These are phyloP conservation scores for Xylaria scruposa DNA, from an alignment of 495 filamentous ascomycete species.

Conservation along the genomic window DNA sequence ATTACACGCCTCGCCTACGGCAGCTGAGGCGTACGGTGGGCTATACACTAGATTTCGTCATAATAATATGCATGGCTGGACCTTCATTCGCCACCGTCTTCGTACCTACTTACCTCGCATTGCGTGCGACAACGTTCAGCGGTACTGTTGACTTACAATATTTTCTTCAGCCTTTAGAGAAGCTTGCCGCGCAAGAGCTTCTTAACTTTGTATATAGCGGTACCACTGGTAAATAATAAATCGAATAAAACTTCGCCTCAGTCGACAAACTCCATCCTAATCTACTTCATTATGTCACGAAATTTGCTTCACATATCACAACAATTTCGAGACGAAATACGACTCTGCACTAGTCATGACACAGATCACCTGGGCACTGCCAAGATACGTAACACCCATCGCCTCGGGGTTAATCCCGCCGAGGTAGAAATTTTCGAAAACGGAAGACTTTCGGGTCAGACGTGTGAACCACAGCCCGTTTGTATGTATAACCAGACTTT, in stretches of 20 bases:
- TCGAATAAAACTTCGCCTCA: background rate
- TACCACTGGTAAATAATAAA: background rate
- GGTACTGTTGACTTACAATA: slow-evolving; percentile 7
- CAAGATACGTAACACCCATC: slow-evolving; percentile 7
- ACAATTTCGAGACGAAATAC: background rate
- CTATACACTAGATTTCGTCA: slow-evolving; percentile 27
- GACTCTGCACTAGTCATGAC: background rate
- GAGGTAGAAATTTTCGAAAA: background rate
- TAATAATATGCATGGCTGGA: slow-evolving; percentile 27
- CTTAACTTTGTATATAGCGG: background rate
- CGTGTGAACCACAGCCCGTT: background rate
- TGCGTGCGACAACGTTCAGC: background rate
- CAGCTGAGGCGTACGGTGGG: slow-evolving; percentile 6
- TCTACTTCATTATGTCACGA: background rate
- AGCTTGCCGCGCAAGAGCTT: background rate
- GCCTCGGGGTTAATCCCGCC: slow-evolving; percentile 23
- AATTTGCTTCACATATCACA: background rate
- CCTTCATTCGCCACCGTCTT: slow-evolving; percentile 20
- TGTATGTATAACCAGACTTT: background rate
- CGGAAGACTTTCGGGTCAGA: background rate
- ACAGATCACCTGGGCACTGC: background rate
- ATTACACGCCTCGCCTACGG: slow-evolving; percentile 15
- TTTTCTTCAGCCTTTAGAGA: background rate
- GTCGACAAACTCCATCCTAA: background rate
- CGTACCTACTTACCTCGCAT: background rate